Evolutionary conservation across 306 rosid genomes (phyloP).

Genomic region (Medicago arabica): DNA sequence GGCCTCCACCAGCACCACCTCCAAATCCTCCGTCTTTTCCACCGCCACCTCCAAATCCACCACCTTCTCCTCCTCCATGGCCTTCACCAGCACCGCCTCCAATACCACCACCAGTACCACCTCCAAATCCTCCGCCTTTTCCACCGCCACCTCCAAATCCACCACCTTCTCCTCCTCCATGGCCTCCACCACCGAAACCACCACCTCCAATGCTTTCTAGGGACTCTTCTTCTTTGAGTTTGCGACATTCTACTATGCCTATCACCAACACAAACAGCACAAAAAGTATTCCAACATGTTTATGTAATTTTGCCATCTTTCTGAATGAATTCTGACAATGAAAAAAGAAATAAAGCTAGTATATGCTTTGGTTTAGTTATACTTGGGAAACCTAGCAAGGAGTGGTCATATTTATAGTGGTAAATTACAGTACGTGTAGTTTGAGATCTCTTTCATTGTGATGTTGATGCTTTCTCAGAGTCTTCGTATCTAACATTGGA

Average conservation of each 20-base stretch:
- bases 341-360: background rate
- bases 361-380: background rate
- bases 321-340: too few relatives aligned
- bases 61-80: background rate
- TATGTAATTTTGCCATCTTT: slow-evolving; percentile 57
- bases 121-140: slow-evolving; percentile 30
- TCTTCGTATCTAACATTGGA: slow-evolving; percentile 38
- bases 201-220: background rate
- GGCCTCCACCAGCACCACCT: background rate
- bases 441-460: slow-evolving; percentile 42
- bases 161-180: slow-evolving; percentile 17
- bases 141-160: slow-evolving; percentile 11
- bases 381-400: slow-evolving; percentile 16
- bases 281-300: slow-evolving; percentile 38
- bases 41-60: background rate
- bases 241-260: slow-evolving; percentile 55
- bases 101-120: background rate
- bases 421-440: slow-evolving; percentile 34
- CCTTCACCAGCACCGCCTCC: slow-evolving; percentile 19
- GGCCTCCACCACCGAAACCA: slow-evolving; percentile 16
- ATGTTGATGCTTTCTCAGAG: slow-evolving; percentile 35
- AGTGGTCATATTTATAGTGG: slow-evolving; percentile 52
- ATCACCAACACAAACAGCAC: slow-evolving; percentile 26
- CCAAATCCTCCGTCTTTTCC: slow-evolving; percentile 31
- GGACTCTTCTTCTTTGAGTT: slow-evolving; percentile 45